Conservation (phyloP, 1,139 yeast species). For the Pichia terricola region DNA sequence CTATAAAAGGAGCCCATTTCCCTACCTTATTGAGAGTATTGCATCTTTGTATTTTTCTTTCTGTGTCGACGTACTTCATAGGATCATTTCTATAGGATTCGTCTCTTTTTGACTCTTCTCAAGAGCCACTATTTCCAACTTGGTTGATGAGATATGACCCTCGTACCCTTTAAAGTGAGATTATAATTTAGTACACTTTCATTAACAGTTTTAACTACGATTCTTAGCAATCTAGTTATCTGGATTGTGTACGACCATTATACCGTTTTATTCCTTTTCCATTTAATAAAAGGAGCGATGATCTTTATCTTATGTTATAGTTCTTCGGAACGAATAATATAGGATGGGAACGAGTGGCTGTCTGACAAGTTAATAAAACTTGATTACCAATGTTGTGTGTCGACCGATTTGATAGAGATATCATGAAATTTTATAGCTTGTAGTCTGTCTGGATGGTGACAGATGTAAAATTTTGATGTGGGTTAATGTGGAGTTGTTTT, state of each 20-base stretch:
- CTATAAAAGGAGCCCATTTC: too few species aligned
- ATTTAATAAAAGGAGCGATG: slow-evolving; percentile 80
- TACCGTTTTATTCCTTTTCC: slow-evolving; percentile 20
- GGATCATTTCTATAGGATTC: slow-evolving; percentile 99
- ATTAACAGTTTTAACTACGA: slow-evolving; percentile 56
- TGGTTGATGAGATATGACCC: slow-evolving; percentile 98
- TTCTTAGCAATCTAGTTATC: slow-evolving; percentile 80
- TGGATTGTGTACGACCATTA: slow-evolving; percentile 19
- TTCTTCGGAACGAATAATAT: slow-evolving; percentile 71
- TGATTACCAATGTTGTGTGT: slow-evolving; percentile 17
- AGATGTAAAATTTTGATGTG: too few species aligned
- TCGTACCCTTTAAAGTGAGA: slow-evolving; percentile 85
- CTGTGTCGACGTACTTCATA: slow-evolving; percentile 83
- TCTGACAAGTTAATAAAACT: slow-evolving; percentile 19
- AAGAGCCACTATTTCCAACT: slow-evolving; percentile 99
- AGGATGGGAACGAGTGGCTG: slow-evolving; percentile 68
- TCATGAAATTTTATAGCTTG: too few species aligned
- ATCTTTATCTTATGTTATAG: slow-evolving; percentile 92
- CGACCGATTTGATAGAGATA: too few species aligned
- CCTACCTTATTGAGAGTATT: too few species aligned
- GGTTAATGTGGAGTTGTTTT: too few species aligned
- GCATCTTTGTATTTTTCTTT: slow-evolving; percentile 28
- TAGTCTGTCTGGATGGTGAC: too few species aligned
- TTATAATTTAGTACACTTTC: slow-evolving; percentile 16
- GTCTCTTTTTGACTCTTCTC: slow-evolving; percentile 99